Evolutionary conservation across 2,329 filamentous ascomycete genomes (phyloP).

Genomic region (Zasmidium cellare): DNA sequence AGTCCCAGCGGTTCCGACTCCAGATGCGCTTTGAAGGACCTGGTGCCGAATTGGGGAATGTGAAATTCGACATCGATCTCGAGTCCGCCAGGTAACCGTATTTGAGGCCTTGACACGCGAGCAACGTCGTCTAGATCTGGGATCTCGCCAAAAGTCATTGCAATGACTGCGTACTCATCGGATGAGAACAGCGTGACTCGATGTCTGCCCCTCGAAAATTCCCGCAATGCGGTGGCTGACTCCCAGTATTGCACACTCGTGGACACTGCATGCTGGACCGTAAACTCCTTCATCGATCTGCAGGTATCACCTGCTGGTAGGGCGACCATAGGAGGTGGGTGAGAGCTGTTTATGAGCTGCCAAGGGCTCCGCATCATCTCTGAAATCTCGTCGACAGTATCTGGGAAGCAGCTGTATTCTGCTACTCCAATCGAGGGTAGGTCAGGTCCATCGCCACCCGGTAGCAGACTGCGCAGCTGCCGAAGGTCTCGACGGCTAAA

Average conservation of each 20-base stretch:
- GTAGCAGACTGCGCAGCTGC: constrained; percentile 12
- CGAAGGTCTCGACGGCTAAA: not conserved
- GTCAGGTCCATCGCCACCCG: constrained; percentile 10
- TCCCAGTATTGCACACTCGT: not conserved
- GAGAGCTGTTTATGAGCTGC: no score
- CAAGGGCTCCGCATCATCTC: no score
- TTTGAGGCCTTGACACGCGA: not conserved
- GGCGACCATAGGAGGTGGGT: constrained; percentile 13
- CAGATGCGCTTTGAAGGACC: not conserved
- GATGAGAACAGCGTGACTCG: constrained; percentile 3
- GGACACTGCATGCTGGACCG: constrained; percentile 10
- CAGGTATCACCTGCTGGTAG: constrained; percentile 16
- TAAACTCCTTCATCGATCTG: constrained; percentile 16
- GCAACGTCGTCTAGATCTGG: constrained; percentile 2
- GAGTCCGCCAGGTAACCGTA: no score
- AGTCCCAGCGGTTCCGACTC: constrained; percentile 9
- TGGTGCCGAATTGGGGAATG: no score
- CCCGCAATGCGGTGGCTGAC: constrained; percentile 3
- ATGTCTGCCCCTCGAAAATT: constrained; percentile 9
- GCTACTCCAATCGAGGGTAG: constrained; percentile 10
- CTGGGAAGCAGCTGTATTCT: constrained; percentile 15
- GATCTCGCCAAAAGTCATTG: constrained; percentile 12
- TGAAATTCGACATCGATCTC: not conserved
- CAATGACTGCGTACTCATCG: constrained; percentile 11
- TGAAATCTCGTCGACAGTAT: not conserved